Conservation (phyloP, 441 rosid species). For the Populus trichocarpa region DNA sequence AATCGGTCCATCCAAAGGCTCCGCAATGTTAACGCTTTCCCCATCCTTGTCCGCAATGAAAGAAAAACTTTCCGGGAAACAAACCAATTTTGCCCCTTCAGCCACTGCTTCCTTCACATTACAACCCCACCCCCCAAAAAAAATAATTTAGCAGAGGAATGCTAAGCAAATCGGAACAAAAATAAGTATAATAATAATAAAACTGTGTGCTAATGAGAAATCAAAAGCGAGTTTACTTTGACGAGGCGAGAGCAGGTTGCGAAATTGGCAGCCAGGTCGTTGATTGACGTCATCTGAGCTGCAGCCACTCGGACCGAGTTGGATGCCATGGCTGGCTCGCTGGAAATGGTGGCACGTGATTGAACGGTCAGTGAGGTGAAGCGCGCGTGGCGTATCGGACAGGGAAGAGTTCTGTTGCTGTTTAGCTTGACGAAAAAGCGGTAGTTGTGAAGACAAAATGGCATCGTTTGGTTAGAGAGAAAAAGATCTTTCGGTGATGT, state of each 20-base stretch:
- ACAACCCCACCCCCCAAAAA: neutral
- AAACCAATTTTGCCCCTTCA: constrained; percentile 81
- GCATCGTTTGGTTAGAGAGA: neutral
- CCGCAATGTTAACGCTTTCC: constrained; percentile 70
- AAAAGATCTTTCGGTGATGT: neutral
- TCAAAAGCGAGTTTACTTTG: constrained; percentile 36
- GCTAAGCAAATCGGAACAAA: neutral
- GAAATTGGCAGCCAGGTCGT: constrained; percentile 76
- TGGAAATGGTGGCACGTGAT: constrained; percentile 30
- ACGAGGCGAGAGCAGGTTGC: constrained; percentile 88
- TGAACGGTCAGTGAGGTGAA: constrained; percentile 10
- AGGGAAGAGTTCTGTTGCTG: neutral
- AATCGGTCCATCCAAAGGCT: constrained; percentile 75
- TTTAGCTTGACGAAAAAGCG: neutral
- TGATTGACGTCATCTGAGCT: constrained; percentile 92
- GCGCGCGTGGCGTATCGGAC: constrained; percentile 4
- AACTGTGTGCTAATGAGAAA: neutral
- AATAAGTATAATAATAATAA: neutral
- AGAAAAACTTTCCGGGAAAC: constrained; percentile 88
- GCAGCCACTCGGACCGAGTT: constrained; percentile 80
- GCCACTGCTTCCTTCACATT: constrained; percentile 72
- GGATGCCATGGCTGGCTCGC: constrained; percentile 42
- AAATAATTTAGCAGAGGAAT: neutral
- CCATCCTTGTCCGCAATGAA: constrained; percentile 64
- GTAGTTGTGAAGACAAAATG: neutral